Percentiles rank a stretch among this genome's conserved stretches.
These are phyloP conservation scores for Amanita subjunquillea DNA, from an alignment of 768 basidiomycete species.

Conservation along the genomic window DNA sequence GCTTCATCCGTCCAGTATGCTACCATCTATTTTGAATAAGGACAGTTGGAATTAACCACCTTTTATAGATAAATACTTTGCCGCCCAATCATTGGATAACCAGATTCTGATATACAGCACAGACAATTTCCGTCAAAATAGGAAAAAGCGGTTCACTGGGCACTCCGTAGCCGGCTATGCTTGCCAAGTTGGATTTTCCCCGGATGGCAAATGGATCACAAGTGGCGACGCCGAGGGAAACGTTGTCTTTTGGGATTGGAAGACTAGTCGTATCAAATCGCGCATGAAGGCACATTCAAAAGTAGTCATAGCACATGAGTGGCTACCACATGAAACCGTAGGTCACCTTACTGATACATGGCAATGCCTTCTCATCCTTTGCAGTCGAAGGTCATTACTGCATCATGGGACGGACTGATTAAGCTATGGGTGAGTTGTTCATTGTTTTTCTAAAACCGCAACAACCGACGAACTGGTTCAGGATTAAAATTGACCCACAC, in stretches of 20 bases:
- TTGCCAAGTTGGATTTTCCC: constrained; percentile 94
- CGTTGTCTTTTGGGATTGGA: constrained; percentile 99
- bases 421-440: constrained; percentile 80
- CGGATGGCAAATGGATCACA: constrained; percentile 97
- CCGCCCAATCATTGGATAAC: constrained; percentile 96
- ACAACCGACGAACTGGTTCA: constrained; percentile 13
- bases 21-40: constrained; percentile 1
- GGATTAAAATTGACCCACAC: constrained; percentile 23
- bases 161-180: constrained; percentile 97
- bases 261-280: constrained; percentile 92
- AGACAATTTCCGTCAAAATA: constrained; percentile 96
- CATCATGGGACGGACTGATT: constrained; percentile 96
- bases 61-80: constrained; percentile 79
- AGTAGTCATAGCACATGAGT: constrained; percentile 96
- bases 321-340: constrained; percentile 96
- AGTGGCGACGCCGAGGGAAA: constrained; percentile 94
- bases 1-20: constrained; percentile 87
- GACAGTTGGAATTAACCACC: constrained; percentile 3
- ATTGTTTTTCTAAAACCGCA: constrained; percentile 1
- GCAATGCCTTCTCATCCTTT: constrained; percentile 32
- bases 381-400: constrained; percentile 94
- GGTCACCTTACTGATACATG: constrained; percentile 28
- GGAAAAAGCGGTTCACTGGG: constrained; percentile 97
- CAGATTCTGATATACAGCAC: constrained; percentile 97
- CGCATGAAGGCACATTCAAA: constrained; percentile 83